phyloP scores from a whole-genome alignment of 352 stramenopile species.

The Pythium scleroteichum region DNA sequence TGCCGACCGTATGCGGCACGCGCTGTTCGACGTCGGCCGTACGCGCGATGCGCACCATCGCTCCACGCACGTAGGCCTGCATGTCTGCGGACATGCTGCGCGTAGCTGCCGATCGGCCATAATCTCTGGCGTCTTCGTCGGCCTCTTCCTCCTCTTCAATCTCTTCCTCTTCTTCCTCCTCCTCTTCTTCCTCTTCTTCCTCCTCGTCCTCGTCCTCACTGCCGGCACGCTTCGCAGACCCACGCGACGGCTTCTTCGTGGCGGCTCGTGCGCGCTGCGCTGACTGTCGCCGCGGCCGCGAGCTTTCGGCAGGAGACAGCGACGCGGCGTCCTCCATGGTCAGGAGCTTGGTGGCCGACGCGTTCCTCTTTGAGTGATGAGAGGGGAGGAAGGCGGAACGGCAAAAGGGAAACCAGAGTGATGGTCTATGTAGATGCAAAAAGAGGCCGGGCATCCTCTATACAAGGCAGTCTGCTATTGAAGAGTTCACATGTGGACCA shows the following conservation, averaged over 20 bases:
- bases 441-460: conserved; percentile 1
- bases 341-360: neutral
- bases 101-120: neutral
- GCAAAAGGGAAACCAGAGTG: conserved; percentile 11
- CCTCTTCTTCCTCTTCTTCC: conserved; percentile 40
- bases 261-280: conserved; percentile 43
- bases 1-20: conserved; percentile 76
- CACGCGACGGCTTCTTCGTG: conserved; percentile 39
- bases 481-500: neutral
- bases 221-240: conserved; percentile 52
- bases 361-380: conserved; percentile 12
- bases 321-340: conserved; percentile 4
- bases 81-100: conserved; percentile 39
- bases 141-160: conserved; percentile 28
- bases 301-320: conserved; percentile 1
- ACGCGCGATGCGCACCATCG: conserved; percentile 68
- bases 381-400: conserved; percentile 3
- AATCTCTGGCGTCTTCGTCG: conserved; percentile 24
- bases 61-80: conserved; percentile 53
- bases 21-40: conserved; percentile 84
- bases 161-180: conserved; percentile 29
- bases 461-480: conserved; percentile 9
- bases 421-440: conserved; percentile 16
- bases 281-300: conserved; percentile 38
- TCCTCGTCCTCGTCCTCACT: conserved; percentile 54